Conservation (phyloP, 1,284 basidiomycete genomes). For the Ceratobasidium sp. region DNA sequence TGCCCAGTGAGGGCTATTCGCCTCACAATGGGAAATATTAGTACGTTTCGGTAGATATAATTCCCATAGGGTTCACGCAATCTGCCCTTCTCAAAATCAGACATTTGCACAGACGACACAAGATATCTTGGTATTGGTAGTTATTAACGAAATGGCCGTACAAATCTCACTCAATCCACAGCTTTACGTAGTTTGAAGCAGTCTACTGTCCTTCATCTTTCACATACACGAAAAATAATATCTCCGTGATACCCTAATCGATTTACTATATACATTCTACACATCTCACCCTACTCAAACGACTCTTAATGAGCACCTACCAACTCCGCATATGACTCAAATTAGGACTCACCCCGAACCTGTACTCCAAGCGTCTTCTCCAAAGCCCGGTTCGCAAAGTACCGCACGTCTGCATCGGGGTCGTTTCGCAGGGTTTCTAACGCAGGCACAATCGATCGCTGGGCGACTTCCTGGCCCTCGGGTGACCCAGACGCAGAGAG, state of each 20-base stretch:
- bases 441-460: constrained; percentile 82
- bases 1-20: no score
- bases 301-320: constrained; percentile 9
- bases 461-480: constrained; percentile 82
- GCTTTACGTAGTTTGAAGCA: constrained; percentile 21
- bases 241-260: constrained; percentile 43
- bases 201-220: constrained; percentile 45
- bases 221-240: constrained; percentile 24
- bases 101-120: background rate
- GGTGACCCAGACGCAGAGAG: constrained; percentile 69
- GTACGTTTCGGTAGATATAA: no score
- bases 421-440: constrained; percentile 92
- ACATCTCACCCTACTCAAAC: constrained; percentile 10
- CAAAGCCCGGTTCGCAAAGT: constrained; percentile 79
- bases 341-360: constrained; percentile 42
- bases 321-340: background rate
- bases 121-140: constrained; percentile 37
- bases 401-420: constrained; percentile 95
- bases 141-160: constrained; percentile 43
- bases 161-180: constrained; percentile 44
- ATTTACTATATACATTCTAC: constrained; percentile 47
- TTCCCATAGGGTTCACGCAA: no score
- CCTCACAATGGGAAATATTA: no score
- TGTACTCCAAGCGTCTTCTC: constrained; percentile 64
- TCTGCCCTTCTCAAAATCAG: no score